Base-by-base conservation (phyloP, 192 early-diverging fungal species). In the Physocladia obscura region DNA sequence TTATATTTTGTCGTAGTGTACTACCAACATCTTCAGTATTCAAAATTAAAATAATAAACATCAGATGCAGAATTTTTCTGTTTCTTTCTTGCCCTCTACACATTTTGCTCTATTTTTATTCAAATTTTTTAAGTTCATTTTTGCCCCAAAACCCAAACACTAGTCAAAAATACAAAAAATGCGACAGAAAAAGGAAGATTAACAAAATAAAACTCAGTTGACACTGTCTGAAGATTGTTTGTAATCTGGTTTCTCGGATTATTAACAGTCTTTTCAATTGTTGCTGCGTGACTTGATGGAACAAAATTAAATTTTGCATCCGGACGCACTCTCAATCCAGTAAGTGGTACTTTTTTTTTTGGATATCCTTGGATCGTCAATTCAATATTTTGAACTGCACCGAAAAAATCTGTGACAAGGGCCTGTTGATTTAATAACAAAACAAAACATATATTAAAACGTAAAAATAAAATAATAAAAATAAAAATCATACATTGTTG, bases 321-420 rank as follows among this genome's bases (percentile, higher is more conserved):
- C 8, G 62, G 48, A 8, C 6, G 3, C n/a, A 51, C 48, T 0
- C 26, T 11, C 21, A 29, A 13, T 4, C 6, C 13, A 13, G 17
- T 31, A 27, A 8, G 17, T 32, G 19, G n/a, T 6, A 27, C 31
- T 44, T 0, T 26, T 26, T 11, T 17, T 2, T 51, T 44, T 15
- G 30, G 26, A 62, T 77, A 81, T 17, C 65, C 54, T 0, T 40
- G 19, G 8, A 40, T 2, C 0, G 93, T 96, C 58, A 98, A 75
- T 78, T 96, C 91, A 17, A 96, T 81, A 62, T 88, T 92, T 69
- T 95, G 94, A 22, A 98, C 94, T 27, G 87, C 92, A 37, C 97
- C 97, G 76, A 99, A 96, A 74, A 99, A 99, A 74, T 99, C 97
- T 0, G 94, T 96, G 26, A 99, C 84, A 27, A 85, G 77, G 51